Conservation (phyloP, 2,329 filamentous ascomycete genomes). For the Trichocomaceae sp. region DNA sequence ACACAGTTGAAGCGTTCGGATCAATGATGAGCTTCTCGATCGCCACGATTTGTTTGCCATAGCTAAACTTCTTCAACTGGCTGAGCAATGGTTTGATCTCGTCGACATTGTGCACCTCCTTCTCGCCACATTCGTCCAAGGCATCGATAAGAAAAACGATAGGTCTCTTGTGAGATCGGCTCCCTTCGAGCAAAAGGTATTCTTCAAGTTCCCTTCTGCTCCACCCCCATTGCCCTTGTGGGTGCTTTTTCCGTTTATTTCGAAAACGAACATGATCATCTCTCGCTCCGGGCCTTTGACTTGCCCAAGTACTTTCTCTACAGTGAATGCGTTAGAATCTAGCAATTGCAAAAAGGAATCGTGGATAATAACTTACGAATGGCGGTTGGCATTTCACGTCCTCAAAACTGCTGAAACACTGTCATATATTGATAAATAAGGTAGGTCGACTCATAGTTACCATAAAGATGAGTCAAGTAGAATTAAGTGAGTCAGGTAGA, state of each 20-base stretch:
- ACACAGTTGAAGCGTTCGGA: slow-evolving; percentile 22
- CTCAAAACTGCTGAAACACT: too few species aligned
- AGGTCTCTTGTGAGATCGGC: neutral
- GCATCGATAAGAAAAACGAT: slow-evolving; percentile 32
- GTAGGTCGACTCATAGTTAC: too few species aligned
- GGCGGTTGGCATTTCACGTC: too few species aligned
- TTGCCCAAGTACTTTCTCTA: slow-evolving; percentile 71
- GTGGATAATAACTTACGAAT: slow-evolving; percentile 65
- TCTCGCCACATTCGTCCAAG: slow-evolving; percentile 45
- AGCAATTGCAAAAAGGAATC: neutral
- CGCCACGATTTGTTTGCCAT: slow-evolving; percentile 59
- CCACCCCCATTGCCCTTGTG: slow-evolving; percentile 3
- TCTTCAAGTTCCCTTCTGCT: slow-evolving; percentile 2
- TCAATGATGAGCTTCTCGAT: slow-evolving; percentile 53
- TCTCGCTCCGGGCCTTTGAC: slow-evolving; percentile 56
- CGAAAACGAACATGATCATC: slow-evolving; percentile 37
- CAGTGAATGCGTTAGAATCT: slow-evolving; percentile 19
- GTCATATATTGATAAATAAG: too few species aligned
- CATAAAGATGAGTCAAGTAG: too few species aligned
- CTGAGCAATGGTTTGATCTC: slow-evolving; percentile 58
- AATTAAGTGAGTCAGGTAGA: too few species aligned
- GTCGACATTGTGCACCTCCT: slow-evolving; percentile 43
- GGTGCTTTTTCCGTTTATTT: neutral
- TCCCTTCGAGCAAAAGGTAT: neutral
- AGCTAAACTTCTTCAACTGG: slow-evolving; percentile 57